phyloP scores from a whole-genome alignment of 805 yeast species.

The Candida oleophila region DNA sequence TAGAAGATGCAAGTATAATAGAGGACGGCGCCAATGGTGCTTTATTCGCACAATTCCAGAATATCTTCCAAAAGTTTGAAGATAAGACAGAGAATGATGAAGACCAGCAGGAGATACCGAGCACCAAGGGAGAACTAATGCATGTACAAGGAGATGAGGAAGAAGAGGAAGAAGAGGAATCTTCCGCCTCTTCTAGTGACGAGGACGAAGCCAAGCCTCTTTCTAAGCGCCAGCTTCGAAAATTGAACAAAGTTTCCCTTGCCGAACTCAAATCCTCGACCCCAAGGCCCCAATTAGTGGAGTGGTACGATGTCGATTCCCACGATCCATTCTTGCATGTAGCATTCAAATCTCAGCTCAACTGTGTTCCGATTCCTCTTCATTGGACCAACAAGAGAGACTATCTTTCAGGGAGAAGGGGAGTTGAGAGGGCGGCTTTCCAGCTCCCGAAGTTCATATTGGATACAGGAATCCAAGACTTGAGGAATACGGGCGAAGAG shows the following conservation, averaged over 20 bases:
- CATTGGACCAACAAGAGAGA: constrained; percentile 86
- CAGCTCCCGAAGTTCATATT: constrained; percentile 74
- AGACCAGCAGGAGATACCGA: constrained; percentile 16
- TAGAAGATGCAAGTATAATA: neutral
- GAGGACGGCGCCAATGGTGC: constrained; percentile 2
- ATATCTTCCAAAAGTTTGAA: constrained; percentile 18
- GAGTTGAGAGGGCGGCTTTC: constrained; percentile 68
- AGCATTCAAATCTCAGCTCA: constrained; percentile 60
- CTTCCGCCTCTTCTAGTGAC: constrained; percentile 11
- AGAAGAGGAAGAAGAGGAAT: neutral
- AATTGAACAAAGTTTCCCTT: constrained; percentile 58
- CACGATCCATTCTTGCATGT: constrained; percentile 70
- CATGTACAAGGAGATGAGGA: neutral
- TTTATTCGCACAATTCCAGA: constrained; percentile 18
- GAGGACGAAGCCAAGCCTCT: constrained; percentile 19
- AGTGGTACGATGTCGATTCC: constrained; percentile 87
- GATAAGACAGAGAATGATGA: constrained; percentile 5
- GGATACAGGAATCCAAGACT: constrained; percentile 82
- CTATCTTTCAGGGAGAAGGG: constrained; percentile 63
- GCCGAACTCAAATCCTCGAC: constrained; percentile 64
- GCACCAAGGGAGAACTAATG: constrained; percentile 20
- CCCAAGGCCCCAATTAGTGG: constrained; percentile 68
- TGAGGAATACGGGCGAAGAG: constrained; percentile 63
- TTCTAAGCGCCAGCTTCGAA: constrained; percentile 52
- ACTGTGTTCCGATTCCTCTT: constrained; percentile 71